Evolutionary conservation across 768 basidiomycete genomes (phyloP).

Genomic region (Hygrophorus russula): DNA sequence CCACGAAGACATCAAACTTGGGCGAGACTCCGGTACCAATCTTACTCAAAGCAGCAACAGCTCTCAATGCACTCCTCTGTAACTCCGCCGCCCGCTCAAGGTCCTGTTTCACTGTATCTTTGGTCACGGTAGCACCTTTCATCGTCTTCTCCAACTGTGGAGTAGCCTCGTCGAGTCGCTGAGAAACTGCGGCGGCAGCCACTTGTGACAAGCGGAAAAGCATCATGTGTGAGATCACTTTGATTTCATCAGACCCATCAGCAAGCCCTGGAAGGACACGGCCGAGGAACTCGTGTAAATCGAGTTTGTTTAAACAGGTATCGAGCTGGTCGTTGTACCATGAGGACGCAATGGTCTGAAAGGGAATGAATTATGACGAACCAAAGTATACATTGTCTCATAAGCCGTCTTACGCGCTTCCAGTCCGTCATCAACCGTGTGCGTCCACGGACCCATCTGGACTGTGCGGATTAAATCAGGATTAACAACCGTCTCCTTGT

Average conservation of each 20-base stretch:
- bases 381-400: slow-evolving; percentile 93
- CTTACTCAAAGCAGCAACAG: slow-evolving; percentile 78
- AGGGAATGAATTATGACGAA: slow-evolving; percentile 24
- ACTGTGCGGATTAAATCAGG: slow-evolving; percentile 76
- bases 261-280: slow-evolving; percentile 73
- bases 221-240: slow-evolving; percentile 93
- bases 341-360: neutral
- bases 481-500: slow-evolving; percentile 76
- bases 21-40: slow-evolving; percentile 53
- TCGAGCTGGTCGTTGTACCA: slow-evolving; percentile 47
- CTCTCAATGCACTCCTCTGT: slow-evolving; percentile 81
- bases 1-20: slow-evolving; percentile 73
- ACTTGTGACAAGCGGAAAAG: slow-evolving; percentile 84
- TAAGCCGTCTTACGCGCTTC: slow-evolving; percentile 96
- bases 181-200: slow-evolving; percentile 73
- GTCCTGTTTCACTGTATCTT: slow-evolving; percentile 95
- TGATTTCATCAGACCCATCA: slow-evolving; percentile 94
- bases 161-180: slow-evolving; percentile 76
- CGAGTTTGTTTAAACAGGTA: slow-evolving; percentile 81
- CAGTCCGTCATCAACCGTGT: slow-evolving; percentile 93
- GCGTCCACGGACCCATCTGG: slow-evolving; percentile 96
- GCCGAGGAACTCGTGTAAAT: slow-evolving; percentile 75
- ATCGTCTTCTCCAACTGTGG: slow-evolving; percentile 80
- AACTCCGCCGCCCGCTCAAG: slow-evolving; percentile 81
- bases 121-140: slow-evolving; percentile 80